phyloP scores from a whole-genome alignment of 2,329 filamentous ascomycete genomes.

The Colletotrichum sp. region DNA sequence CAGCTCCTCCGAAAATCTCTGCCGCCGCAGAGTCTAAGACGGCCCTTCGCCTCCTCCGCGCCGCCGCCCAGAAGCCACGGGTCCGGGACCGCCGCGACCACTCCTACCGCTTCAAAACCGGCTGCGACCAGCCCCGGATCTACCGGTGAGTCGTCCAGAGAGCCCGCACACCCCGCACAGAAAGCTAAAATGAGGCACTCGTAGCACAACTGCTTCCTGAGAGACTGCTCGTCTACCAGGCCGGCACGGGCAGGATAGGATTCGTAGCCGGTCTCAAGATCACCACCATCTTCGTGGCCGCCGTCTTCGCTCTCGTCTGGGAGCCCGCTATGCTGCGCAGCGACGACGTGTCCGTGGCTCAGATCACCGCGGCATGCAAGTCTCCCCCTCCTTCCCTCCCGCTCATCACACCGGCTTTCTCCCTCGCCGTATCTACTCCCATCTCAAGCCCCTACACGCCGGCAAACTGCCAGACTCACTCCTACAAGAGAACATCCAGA shows the following conservation, averaged over 20 bases:
- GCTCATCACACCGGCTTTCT: neutral
- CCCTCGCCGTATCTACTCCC: neutral
- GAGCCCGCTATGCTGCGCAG: neutral
- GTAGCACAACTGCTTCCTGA: constrained; percentile 53
- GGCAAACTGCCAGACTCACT: neutral
- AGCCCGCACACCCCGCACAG: neutral
- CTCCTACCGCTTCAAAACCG: neutral
- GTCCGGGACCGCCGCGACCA: neutral
- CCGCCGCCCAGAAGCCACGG: neutral
- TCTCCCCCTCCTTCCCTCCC: neutral
- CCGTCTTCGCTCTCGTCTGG: constrained; percentile 65
- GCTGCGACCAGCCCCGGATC: neutral
- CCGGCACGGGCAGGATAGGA: constrained; percentile 69
- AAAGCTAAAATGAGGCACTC: neutral
- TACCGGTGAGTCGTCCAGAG: neutral
- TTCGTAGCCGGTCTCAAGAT: constrained; percentile 76
- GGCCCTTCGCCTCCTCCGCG: constrained; percentile 17
- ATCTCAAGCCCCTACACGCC: neutral
- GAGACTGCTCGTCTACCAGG: constrained; percentile 75
- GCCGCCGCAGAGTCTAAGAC: neutral
- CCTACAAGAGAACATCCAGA: neutral
- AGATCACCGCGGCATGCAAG: neutral
- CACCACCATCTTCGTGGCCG: constrained; percentile 72
- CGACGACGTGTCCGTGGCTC: neutral
- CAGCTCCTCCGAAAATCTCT: constrained; percentile 10